Conservation (phyloP, 2,329 filamentous ascomycete genomes). For the Graphiopsis chlorocephala region DNA sequence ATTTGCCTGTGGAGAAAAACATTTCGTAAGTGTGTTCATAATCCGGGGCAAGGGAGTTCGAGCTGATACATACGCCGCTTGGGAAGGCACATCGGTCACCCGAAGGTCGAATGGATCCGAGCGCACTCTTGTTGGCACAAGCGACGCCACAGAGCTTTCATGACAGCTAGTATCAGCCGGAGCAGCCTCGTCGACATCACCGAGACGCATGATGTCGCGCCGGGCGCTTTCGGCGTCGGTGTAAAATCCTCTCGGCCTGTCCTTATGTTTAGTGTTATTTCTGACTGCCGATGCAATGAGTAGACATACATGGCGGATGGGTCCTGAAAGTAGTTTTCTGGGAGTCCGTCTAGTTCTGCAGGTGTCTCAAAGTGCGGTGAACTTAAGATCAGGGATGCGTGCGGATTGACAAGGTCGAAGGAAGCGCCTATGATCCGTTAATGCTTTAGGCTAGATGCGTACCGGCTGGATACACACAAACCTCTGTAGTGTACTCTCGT, state of each 20-base stretch:
- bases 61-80: slow-evolving; percentile 32
- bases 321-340: slow-evolving; percentile 33
- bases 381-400: slow-evolving; percentile 32
- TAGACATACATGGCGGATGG: slow-evolving; percentile 1
- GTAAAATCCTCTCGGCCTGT: slow-evolving; percentile 19
- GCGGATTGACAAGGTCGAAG: slow-evolving; percentile 36
- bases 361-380: slow-evolving; percentile 31
- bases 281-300: neutral
- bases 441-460: neutral
- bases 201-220: slow-evolving; percentile 27
- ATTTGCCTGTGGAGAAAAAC: slow-evolving; percentile 28
- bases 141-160: slow-evolving; percentile 1
- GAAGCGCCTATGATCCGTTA: slow-evolving; percentile 27
- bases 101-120: slow-evolving; percentile 14
- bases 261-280: neutral
- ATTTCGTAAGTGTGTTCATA: slow-evolving; percentile 36
- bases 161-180: neutral
- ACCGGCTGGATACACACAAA: neutral
- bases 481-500: slow-evolving; percentile 30
- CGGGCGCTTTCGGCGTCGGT: slow-evolving; percentile 28
- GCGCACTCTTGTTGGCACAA: slow-evolving; percentile 8
- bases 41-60: slow-evolving; percentile 26
- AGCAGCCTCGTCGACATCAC: neutral
- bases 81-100: slow-evolving; percentile 9
- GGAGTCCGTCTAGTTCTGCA: slow-evolving; percentile 33